Percentiles rank a stretch among this genome's conserved stretches.
Evolutionary conservation across 179 eudicot genomes (phyloP).

Genomic region (Vitellaria paradoxa): DNA sequence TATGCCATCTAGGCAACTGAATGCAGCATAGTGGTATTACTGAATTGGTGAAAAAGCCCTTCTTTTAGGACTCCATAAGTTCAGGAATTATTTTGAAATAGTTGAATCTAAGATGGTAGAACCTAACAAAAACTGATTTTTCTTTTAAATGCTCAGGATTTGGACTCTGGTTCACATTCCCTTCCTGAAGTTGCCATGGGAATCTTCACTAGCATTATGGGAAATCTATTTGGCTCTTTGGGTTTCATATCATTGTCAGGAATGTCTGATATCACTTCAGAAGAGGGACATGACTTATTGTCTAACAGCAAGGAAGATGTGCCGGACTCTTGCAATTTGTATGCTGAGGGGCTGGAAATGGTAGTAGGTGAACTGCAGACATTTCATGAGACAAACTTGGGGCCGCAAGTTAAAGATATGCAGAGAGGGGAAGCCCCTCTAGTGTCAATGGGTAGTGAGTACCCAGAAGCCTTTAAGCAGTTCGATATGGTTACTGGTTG

Average conservation of each 20-base stretch:
- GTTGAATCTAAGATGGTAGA: background rate
- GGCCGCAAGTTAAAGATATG: slow-evolving; percentile 22
- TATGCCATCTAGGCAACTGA: background rate
- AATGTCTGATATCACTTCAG: slow-evolving; percentile 26
- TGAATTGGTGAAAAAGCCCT: background rate
- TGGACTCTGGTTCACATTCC: slow-evolving; percentile 30
- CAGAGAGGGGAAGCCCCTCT: slow-evolving; percentile 21
- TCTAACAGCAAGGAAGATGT: slow-evolving; percentile 33
- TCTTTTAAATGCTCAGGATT: slow-evolving; percentile 38
- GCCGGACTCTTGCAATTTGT: slow-evolving; percentile 30
- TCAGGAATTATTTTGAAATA: background rate
- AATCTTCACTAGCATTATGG: slow-evolving; percentile 51
- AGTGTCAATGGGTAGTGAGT: slow-evolving; percentile 17
- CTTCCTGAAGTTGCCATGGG: slow-evolving; percentile 65
- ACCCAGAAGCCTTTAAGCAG: slow-evolving; percentile 35
- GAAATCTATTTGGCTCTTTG: slow-evolving; percentile 43
- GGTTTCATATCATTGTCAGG: slow-evolving; percentile 35
- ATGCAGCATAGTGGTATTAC: background rate
- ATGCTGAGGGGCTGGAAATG: slow-evolving; percentile 18
- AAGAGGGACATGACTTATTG: slow-evolving; percentile 23
- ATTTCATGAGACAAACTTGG: slow-evolving; percentile 24
- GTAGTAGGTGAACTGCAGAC: slow-evolving; percentile 22
- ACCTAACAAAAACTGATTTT: background rate
- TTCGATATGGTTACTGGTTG: slow-evolving; percentile 74
- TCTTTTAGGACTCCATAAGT: background rate